Base-by-base conservation (phyloP, 768 basidiomycete genomes). In the Leccinum truebloodii region DNA sequence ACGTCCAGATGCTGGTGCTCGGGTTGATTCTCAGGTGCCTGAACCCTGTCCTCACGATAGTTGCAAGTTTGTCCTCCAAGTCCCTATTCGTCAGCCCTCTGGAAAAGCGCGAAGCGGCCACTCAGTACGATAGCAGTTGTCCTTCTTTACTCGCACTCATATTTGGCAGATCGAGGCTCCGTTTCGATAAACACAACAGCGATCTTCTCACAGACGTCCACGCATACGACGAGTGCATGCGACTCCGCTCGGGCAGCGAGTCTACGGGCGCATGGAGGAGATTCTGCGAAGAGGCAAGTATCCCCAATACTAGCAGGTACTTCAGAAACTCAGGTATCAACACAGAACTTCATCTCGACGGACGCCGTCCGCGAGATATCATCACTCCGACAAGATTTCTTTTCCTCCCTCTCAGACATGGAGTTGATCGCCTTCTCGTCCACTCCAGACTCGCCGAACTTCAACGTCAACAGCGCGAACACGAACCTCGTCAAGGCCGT, bases 21-120 rank as follows among this genome's bases (percentile, higher is more conserved):
- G 94, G 85, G 0, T 83, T 87, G 6, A 82, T 95, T 51, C 95
- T 98, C 77, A 83, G 83, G 64, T 95, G 94, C 65, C 75, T 96
- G 9, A 87, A 85, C 57, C 92, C 93, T 2, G 80, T 92, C 13
- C 78, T 95, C 32, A 94, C 92, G 2, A 83, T 95, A 35, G 89
- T 87, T 0, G 93, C 94, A 18, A 80, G 85, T 60, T 75, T 98
- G 37, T 95, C 94, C 2, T 90, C 89, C 4, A 98, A 95, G 68
- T 89, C 95, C 0, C 73, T 98, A 52, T 98, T 97, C 75, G 65
- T 86, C 13, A 91, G 76, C 61, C 92, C 94, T 0, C 80, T 90
- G 72, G 94, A 95, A 30, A 89, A 88, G 70, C 82, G 93, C 5
- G 90, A 96, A 16, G 92, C 92, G 65, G 88, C 90, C 1, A 81